These are phyloP conservation scores for Botrytis elliptica DNA, from an alignment of 2,329 filamentous ascomycete genomes.

Conservation along the genomic window DNA sequence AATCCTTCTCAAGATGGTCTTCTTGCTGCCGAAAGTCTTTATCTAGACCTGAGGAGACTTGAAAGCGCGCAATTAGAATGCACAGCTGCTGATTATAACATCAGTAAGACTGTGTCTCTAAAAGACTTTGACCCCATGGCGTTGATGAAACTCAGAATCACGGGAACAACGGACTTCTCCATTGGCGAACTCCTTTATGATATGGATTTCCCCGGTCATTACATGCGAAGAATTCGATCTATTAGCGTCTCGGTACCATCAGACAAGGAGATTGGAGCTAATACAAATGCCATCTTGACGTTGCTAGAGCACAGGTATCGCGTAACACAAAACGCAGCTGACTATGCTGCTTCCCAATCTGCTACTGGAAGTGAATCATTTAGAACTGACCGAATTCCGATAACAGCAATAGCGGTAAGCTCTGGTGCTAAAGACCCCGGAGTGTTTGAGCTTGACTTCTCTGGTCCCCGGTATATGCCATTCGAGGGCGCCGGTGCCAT, in stretches of 20 bases:
- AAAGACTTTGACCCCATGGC: slow-evolving; percentile 17
- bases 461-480: slow-evolving; percentile 39
- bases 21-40: slow-evolving; percentile 17
- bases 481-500: slow-evolving; percentile 44
- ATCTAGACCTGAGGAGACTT: slow-evolving; percentile 9
- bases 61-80: slow-evolving; percentile 5
- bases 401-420: slow-evolving; percentile 35
- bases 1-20: slow-evolving; percentile 16
- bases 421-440: slow-evolving; percentile 38
- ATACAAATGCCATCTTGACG: background rate
- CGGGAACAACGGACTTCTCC: slow-evolving; percentile 19
- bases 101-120: slow-evolving; percentile 14
- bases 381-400: slow-evolving; percentile 29
- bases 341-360: background rate
- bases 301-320: slow-evolving; percentile 15
- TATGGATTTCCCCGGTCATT: slow-evolving; percentile 22
- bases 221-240: slow-evolving; percentile 21
- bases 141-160: slow-evolving; percentile 16
- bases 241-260: slow-evolving; percentile 15
- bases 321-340: background rate
- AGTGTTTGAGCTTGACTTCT: slow-evolving; percentile 40
- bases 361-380: background rate
- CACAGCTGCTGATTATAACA: slow-evolving; percentile 17
- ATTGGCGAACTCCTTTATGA: slow-evolving; percentile 22
- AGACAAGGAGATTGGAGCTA: background rate